Percentiles rank a stretch among this genome's conserved stretches.
Conservation (phyloP, 2,329 filamentous ascomycete genomes). For the Trichothecium roseum region DNA sequence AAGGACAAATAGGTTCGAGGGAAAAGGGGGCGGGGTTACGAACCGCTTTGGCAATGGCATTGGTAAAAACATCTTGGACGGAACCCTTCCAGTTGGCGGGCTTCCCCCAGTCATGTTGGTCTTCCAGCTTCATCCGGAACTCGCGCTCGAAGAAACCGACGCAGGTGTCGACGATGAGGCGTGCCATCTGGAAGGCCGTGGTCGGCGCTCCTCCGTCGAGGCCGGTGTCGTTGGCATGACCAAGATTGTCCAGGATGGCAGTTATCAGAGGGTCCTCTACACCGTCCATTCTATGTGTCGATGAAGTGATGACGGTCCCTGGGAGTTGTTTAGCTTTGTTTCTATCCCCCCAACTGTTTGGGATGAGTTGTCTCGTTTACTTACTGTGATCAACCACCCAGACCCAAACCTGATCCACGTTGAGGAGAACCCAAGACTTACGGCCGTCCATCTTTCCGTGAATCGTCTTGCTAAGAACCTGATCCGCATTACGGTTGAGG, state of each 20-base stretch:
- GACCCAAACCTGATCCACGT: conserved; percentile 11
- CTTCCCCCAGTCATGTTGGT: not conserved
- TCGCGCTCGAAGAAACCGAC: conserved; percentile 6
- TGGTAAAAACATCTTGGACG: conserved; percentile 2
- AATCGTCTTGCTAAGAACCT: conserved; percentile 6
- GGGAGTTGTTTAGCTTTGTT: no score
- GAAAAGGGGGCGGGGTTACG: not conserved
- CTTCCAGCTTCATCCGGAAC: no score
- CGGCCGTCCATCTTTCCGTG: not conserved
- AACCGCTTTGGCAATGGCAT: conserved; percentile 2
- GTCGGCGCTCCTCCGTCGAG: not conserved
- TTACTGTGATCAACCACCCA: conserved; percentile 8
- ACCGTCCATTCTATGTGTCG: not conserved
- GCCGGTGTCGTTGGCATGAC: not conserved
- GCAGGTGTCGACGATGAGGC: conserved; percentile 9
- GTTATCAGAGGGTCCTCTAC: not conserved
- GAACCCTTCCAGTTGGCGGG: not conserved
- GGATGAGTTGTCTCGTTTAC: no score
- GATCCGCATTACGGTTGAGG: conserved; percentile 4
- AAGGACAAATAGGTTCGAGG: no score
- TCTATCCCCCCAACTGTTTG: no score
- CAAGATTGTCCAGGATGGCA: conserved; percentile 1
- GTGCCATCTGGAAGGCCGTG: conserved; percentile 6
- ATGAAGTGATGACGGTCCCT: conserved; percentile 1
- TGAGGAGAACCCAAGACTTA: conserved; percentile 4